Percentiles rank a stretch among this genome's conserved stretches.
phyloP scores from a whole-genome alignment of 2,329 filamentous ascomycete species.

The Colletotrichum siamense region DNA sequence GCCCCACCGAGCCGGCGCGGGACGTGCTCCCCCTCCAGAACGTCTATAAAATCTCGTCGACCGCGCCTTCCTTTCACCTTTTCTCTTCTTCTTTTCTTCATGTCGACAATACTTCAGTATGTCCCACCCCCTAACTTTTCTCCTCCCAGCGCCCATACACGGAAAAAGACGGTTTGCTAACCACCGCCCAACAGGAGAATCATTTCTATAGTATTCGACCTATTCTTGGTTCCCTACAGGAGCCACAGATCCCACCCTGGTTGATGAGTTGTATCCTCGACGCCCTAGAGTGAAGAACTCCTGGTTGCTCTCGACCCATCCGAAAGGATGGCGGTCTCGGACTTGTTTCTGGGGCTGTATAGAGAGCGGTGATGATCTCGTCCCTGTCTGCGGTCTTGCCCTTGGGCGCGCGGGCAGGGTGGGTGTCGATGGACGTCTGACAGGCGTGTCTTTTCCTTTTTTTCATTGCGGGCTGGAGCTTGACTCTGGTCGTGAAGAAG shows the following conservation, averaged over 20 bases:
- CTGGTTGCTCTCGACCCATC: slow-evolving; percentile 63
- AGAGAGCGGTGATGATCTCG: slow-evolving; percentile 96
- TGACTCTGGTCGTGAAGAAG: slow-evolving; percentile 57
- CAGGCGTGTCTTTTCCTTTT: slow-evolving; percentile 62
- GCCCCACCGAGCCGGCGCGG: not conserved
- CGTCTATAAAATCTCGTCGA: slow-evolving; percentile 45
- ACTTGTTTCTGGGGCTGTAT: slow-evolving; percentile 59
- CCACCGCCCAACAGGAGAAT: slow-evolving; percentile 66
- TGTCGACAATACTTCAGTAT: slow-evolving; percentile 69
- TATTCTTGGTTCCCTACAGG: slow-evolving; percentile 88
- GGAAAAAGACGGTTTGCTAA: slow-evolving; percentile 26
- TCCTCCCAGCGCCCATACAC: not conserved
- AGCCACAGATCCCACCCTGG: slow-evolving; percentile 96
- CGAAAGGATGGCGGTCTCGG: slow-evolving; percentile 63
- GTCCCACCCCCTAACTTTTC: slow-evolving; percentile 36
- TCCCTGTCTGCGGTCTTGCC: slow-evolving; percentile 75
- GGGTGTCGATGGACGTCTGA: slow-evolving; percentile 91
- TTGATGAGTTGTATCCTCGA: slow-evolving; percentile 92
- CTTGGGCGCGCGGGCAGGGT: slow-evolving; percentile 80
- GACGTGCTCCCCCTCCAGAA: not conserved
- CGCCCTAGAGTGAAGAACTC: slow-evolving; percentile 84
- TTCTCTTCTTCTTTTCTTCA: slow-evolving; percentile 56
- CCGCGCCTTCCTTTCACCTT: slow-evolving; percentile 33
- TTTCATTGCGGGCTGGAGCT: slow-evolving; percentile 61
- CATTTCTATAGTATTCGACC: slow-evolving; percentile 98